phyloP scores from a whole-genome alignment of 139 green algal genomes.

The Tetradesmus lagerheimii region DNA sequence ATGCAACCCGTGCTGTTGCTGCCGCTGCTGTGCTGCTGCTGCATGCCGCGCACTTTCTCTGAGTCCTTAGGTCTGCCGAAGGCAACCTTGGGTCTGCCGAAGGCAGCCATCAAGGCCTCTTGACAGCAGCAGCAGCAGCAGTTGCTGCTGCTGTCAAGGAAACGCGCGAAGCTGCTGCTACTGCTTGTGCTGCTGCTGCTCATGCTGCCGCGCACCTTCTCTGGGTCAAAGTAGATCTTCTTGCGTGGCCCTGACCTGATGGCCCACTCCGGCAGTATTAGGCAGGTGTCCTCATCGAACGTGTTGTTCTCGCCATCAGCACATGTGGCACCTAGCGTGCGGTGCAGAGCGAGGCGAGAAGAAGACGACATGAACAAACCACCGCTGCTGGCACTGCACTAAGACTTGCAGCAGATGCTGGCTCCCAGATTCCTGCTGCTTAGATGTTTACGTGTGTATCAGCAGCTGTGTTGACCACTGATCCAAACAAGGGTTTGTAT shows the following conservation, averaged over 20 bases:
- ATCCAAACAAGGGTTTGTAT: no score
- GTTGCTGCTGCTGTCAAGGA: not conserved
- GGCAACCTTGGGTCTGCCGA: no score
- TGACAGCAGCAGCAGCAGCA: not conserved
- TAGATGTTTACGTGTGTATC: no score
- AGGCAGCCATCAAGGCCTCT: no score
- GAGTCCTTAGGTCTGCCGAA: no score
- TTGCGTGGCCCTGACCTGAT: slow-evolving; percentile 84
- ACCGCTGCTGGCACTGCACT: no score
- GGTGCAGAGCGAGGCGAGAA: not conserved
- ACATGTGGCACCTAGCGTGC: slow-evolving; percentile 59
- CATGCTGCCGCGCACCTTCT: slow-evolving; percentile 64
- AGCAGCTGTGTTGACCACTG: no score
- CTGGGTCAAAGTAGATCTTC: slow-evolving; percentile 87
- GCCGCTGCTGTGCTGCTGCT: not conserved
- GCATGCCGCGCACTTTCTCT: no score
- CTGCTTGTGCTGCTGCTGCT: not conserved
- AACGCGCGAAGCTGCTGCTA: not conserved
- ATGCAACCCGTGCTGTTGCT: not conserved
- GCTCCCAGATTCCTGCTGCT: no score
- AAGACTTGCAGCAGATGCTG: no score
- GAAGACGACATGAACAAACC: no score
- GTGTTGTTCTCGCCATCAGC: slow-evolving; percentile 56
- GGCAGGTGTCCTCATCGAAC: slow-evolving; percentile 73
- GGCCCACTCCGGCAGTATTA: slow-evolving; percentile 80